These are phyloP conservation scores for Dendrobium catenatum DNA, from an alignment of 106 monocot genomes.

Conservation along the genomic window DNA sequence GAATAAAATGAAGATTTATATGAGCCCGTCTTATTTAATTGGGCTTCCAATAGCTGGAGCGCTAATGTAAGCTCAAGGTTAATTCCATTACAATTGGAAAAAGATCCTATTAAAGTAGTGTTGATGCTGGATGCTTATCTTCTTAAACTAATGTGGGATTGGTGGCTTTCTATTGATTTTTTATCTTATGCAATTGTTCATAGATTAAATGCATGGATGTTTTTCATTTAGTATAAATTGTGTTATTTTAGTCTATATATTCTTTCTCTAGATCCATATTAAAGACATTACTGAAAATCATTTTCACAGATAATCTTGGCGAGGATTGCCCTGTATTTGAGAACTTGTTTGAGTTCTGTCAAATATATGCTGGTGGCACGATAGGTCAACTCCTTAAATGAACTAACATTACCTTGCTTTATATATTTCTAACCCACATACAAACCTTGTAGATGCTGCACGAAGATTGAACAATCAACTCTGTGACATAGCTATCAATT, in stretches of 20 bases:
- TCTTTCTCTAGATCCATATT: conserved; percentile 1
- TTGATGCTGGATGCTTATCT: conserved; percentile 1
- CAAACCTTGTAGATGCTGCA: conserved; percentile 69
- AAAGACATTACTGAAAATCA: conserved; percentile 12
- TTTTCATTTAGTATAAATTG: not conserved
- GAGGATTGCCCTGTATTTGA: conserved; percentile 99
- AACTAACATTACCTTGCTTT: not conserved
- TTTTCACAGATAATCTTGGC: conserved; percentile 72
- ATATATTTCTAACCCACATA: conserved; percentile 2
- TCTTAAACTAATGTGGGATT: not conserved
- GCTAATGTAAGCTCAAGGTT: not conserved
- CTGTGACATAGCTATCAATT: conserved; percentile 95
- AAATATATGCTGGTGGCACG: conserved; percentile 97
- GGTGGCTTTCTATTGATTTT: not conserved
- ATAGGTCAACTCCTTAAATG: conserved; percentile 43
- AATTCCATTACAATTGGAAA: not conserved
- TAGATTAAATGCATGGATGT: not conserved
- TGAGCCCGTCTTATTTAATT: not conserved
- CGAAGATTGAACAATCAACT: conserved; percentile 76
- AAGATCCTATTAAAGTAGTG: not conserved
- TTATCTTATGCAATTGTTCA: not conserved
- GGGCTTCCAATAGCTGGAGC: not conserved
- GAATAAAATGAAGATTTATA: not conserved
- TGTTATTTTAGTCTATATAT: not conserved
- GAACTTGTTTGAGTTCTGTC: conserved; percentile 97